phyloP scores from a whole-genome alignment of 345 rosid genomes.

The Eucalyptus leucophloia region DNA sequence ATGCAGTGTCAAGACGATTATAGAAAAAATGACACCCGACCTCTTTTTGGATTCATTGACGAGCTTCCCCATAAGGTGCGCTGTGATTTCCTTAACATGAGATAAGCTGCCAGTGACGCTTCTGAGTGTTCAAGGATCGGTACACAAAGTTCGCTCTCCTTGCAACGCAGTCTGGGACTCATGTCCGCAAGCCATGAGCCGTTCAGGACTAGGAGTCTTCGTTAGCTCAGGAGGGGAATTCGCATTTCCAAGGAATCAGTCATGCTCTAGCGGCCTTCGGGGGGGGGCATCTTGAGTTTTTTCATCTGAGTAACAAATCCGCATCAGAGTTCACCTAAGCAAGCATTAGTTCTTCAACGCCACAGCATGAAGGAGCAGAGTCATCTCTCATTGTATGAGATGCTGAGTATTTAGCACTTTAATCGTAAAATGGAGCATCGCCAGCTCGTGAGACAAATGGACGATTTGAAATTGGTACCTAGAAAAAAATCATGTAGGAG shows the following conservation, averaged over 20 bases:
- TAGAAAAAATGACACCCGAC: constrained; percentile 3
- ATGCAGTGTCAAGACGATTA: background rate
- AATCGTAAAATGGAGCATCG: background rate
- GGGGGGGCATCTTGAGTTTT: background rate
- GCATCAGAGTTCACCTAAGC: constrained; percentile 86
- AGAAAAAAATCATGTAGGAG: constrained; percentile 74
- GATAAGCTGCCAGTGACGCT: constrained; percentile 42
- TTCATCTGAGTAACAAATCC: constrained; percentile 42
- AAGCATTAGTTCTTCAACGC: constrained; percentile 59
- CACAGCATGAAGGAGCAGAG: constrained; percentile 2
- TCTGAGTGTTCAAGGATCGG: constrained; percentile 13
- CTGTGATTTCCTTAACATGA: constrained; percentile 63
- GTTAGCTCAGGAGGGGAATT: constrained; percentile 38
- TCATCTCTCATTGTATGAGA: background rate
- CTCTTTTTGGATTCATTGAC: constrained; percentile 69
- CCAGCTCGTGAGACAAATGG: background rate
- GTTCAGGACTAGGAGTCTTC: constrained; percentile 36
- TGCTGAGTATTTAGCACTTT: background rate
- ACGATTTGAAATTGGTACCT: constrained; percentile 3
- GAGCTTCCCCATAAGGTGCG: constrained; percentile 63
- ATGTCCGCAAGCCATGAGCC: constrained; percentile 11
- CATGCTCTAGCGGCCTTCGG: background rate
- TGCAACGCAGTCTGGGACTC: constrained; percentile 20
- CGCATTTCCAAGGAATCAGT: background rate
- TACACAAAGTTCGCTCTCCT: constrained; percentile 12